A percentile compares a stretch with the other conserved stretches of the same genome.
Evolutionary conservation across 495 filamentous ascomycete species (phyloP).

Genomic region (Talaromyces ruber): DNA sequence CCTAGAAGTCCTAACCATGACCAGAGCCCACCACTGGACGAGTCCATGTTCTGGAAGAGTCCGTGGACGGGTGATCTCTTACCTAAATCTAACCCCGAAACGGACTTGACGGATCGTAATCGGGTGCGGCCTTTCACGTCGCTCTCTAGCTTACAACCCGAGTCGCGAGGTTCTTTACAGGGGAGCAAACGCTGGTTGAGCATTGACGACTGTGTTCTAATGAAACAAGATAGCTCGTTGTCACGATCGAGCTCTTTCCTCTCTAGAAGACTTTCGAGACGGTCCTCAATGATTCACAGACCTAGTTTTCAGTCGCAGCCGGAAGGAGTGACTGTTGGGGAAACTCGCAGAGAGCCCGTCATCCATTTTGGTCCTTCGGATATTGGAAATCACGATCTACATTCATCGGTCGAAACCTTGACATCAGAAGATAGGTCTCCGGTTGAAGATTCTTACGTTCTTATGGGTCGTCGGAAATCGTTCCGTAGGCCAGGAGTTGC

Average conservation of each 20-base stretch:
- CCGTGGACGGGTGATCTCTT: slow-evolving; percentile 8
- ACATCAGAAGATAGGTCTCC: slow-evolving; percentile 13
- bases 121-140: neutral
- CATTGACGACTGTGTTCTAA: neutral
- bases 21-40: neutral
- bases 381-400: neutral
- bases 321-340: neutral
- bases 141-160: neutral
- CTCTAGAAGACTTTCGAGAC: slow-evolving; percentile 1
- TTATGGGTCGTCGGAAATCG: slow-evolving; percentile 38
- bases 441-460: slow-evolving; percentile 16
- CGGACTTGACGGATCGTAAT: neutral
- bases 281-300: neutral
- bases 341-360: neutral
- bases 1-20: slow-evolving; percentile 5
- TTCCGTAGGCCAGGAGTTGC: slow-evolving; percentile 41
- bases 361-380: neutral
- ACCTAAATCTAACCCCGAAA: neutral
- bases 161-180: neutral
- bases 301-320: neutral
- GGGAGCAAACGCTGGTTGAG: slow-evolving; percentile 4
- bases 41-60: slow-evolving; percentile 8
- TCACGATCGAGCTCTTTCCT: slow-evolving; percentile 2
- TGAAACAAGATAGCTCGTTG: neutral
- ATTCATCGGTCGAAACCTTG: neutral